Evolutionary conservation across 306 rosid species (phyloP).

Genomic region (Boehmeria nivea): DNA sequence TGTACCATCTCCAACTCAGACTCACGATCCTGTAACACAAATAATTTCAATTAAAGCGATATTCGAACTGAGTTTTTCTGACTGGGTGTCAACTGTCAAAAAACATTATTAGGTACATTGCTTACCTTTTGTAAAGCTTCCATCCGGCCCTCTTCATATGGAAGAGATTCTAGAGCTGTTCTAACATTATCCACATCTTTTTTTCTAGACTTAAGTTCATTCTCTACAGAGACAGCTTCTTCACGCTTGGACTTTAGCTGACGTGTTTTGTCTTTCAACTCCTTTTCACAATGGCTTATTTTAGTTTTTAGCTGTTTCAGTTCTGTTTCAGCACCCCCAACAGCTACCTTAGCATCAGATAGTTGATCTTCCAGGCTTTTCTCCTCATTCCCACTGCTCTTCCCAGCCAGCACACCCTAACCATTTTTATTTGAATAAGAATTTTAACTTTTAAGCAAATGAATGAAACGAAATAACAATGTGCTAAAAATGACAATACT

Average conservation of each 20-base stretch:
- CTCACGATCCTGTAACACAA: constrained; percentile 57
- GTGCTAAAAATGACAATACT: not conserved
- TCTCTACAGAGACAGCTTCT: constrained; percentile 80
- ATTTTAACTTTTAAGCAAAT: constrained; percentile 3
- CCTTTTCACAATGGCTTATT: constrained; percentile 77
- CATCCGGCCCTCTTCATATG: constrained; percentile 78
- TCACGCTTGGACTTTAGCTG: constrained; percentile 74
- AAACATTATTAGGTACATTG: constrained; percentile 21
- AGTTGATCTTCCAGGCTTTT: constrained; percentile 89
- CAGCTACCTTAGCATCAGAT: constrained; percentile 85
- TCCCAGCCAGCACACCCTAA: constrained; percentile 86
- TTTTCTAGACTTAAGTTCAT: constrained; percentile 52
- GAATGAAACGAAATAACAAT: constrained; percentile 12
- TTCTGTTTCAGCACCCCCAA: constrained; percentile 86
- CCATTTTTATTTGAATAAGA: constrained; percentile 8
- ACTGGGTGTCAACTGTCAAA: not conserved
- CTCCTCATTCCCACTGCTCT: constrained; percentile 87
- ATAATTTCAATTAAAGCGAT: constrained; percentile 11
- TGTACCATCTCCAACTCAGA: constrained; percentile 65
- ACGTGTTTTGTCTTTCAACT: constrained; percentile 63
- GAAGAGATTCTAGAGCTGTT: constrained; percentile 55
- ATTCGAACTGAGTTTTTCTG: not conserved
- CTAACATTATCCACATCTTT: constrained; percentile 60
- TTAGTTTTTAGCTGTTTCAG: constrained; percentile 73
- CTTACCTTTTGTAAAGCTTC: constrained; percentile 78